These are phyloP conservation scores for Penicillium sp. DNA, from an alignment of 2,329 filamentous ascomycete genomes.

Conservation along the genomic window DNA sequence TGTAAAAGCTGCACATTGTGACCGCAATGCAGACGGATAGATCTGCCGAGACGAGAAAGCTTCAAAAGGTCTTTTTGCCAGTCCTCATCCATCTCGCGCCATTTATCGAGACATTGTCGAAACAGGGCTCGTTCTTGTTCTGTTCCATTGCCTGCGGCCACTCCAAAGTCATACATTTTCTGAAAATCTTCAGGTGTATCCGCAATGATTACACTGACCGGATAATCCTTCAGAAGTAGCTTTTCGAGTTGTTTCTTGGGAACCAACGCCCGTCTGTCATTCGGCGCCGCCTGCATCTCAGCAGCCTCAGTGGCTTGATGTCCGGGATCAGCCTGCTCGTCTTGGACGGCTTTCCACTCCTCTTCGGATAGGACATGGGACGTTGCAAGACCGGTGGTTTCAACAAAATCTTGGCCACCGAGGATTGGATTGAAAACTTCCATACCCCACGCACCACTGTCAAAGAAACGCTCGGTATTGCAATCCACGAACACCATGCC, in stretches of 20 bases:
- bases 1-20: slow-evolving; percentile 19
- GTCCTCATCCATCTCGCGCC: slow-evolving; percentile 12
- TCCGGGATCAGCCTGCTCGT: slow-evolving; percentile 12
- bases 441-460: slow-evolving; percentile 11
- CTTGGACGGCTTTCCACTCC: slow-evolving; percentile 12
- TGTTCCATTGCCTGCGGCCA: slow-evolving; percentile 19
- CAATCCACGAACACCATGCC: slow-evolving; percentile 21
- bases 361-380: slow-evolving; percentile 11
- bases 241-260: slow-evolving; percentile 24
- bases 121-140: slow-evolving; percentile 16
- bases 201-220: slow-evolving; percentile 26
- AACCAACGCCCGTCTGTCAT: slow-evolving; percentile 8
- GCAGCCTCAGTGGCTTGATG: slow-evolving; percentile 13
- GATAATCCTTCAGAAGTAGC: slow-evolving; percentile 15
- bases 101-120: slow-evolving; percentile 12
- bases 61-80: slow-evolving; percentile 17
- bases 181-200: slow-evolving; percentile 20
- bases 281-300: slow-evolving; percentile 8
- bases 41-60: slow-evolving; percentile 15
- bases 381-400: slow-evolving; percentile 12
- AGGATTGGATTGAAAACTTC: slow-evolving; percentile 9
- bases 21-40: slow-evolving; percentile 9
- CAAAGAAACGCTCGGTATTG: slow-evolving; percentile 11
- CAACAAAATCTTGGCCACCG: slow-evolving; percentile 11
- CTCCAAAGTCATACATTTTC: slow-evolving; percentile 20